Conservation (phyloP, 164 flowering plant genomes). For the Macadamia tetraphylla region DNA sequence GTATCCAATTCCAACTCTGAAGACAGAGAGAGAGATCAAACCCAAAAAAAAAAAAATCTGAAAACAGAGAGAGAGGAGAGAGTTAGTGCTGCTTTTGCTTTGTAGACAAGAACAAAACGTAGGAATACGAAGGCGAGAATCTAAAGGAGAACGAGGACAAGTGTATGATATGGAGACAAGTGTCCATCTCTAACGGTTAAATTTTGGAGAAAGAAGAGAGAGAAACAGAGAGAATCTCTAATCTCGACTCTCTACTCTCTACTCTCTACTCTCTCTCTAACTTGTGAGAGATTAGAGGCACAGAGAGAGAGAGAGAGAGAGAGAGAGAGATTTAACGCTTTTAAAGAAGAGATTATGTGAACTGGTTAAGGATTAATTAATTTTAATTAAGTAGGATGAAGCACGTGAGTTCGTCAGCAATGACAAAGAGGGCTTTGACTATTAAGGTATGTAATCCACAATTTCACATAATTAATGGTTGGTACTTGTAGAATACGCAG, state of each 20-base stretch:
- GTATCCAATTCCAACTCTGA: too few species aligned
- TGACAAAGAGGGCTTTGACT: neutral
- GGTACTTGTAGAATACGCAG: constrained; percentile 7
- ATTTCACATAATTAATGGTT: neutral
- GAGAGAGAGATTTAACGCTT: too few species aligned
- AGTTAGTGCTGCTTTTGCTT: neutral
- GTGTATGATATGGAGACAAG: constrained; percentile 2
- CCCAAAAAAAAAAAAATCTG: too few species aligned
- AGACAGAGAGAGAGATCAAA: neutral
- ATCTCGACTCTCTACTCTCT: too few species aligned
- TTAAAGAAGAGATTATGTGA: too few species aligned
- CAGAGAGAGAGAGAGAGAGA: too few species aligned
- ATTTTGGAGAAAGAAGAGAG: neutral
- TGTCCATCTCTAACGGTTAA: constrained; percentile 8
- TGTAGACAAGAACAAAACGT: neutral
- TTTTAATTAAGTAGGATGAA: neutral
- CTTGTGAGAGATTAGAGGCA: too few species aligned
- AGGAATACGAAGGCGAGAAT: constrained; percentile 20
- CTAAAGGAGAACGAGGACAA: constrained; percentile 19
- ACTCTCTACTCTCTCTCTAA: neutral
- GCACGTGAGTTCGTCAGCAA: constrained; percentile 12
- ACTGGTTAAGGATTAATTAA: neutral
- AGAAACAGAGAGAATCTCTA: neutral
- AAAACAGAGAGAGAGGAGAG: constrained; percentile 10
- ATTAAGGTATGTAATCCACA: neutral